Base-by-base conservation (phyloP, 257 asterid genomes). In the Solanum lycopersicoides region DNA sequence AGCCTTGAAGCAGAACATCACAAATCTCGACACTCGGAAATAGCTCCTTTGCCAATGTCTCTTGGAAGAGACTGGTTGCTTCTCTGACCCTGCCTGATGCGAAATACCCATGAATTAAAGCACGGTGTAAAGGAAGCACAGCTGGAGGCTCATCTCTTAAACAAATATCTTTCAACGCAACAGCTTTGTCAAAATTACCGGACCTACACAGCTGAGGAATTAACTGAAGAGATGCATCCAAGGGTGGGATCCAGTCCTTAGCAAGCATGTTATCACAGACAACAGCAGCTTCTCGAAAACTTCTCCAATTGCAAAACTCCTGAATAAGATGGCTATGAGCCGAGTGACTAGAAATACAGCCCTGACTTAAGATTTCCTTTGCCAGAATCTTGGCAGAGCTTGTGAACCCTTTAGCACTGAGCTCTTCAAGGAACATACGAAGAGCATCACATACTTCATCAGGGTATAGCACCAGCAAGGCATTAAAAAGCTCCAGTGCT, bases 291-390 rank as follows among this genome's bases (percentile, higher is more conserved):
- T 94, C 94, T 12, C 73, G 4, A 84, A 92, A 89, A 86, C 83
- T 93, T 88, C 90, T 92, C 92, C 95, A 97, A 85, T 85, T 87
- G 89, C 95, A 92, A 84, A 94, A 92, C 25, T 95, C 94, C 53
- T 85, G 86, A 45, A 93, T 47, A 80, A 95, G 89, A 90, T 53
- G 89, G 88, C 85, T 72, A 90, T 93, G 93, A 84, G 91, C 89
- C 75, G 9, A 74, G 42, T 69, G 89, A 91, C 89, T 91, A 69
- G 87, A 44, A 75, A 79, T 30, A 12, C 25, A 74, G 35, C 89
- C 93, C 75, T 41, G 88, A 56, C 84, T 76, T 39, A 89, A 82
- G 87, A 93, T 88, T 89, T 93, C 94, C 66, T 93, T 92, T 16
- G 91, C 88, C 83, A 95, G 90, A 69, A 88, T 84, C 90, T 41